A percentile compares a stretch with the other conserved stretches of the same genome.
phyloP scores from a whole-genome alignment of 169 alveolate species.

The Cyclospora cayetanensis region DNA sequence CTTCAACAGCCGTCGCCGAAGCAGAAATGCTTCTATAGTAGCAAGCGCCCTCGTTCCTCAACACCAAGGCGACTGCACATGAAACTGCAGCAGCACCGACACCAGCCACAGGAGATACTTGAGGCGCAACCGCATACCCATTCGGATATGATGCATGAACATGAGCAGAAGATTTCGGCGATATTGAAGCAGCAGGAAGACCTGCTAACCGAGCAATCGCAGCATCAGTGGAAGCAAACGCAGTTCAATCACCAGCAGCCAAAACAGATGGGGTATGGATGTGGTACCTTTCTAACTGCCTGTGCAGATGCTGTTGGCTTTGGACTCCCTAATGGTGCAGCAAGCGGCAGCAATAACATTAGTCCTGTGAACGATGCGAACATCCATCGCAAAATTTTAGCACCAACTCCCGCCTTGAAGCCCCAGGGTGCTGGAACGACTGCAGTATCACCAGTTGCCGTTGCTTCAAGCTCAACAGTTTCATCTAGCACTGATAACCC shows the following conservation, averaged over 20 bases:
- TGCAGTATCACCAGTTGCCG: background rate
- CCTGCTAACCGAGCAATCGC: background rate
- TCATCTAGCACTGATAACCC: background rate
- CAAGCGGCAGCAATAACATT: too few relatives aligned
- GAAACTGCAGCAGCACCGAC: slow-evolving; percentile 15
- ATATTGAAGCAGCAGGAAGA: slow-evolving; percentile 31
- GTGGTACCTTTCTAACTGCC: slow-evolving; percentile 7
- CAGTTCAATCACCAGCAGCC: background rate
- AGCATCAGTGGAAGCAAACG: slow-evolving; percentile 17
- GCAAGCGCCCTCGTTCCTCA: background rate
- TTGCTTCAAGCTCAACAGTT: background rate
- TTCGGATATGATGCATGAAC: too few relatives aligned
- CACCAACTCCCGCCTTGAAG: background rate
- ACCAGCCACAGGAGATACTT: background rate
- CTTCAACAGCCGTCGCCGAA: background rate
- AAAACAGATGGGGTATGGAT: background rate
- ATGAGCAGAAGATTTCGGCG: background rate
- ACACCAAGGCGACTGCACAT: background rate
- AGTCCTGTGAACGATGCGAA: too few relatives aligned
- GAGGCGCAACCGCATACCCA: background rate
- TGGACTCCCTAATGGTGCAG: too few relatives aligned
- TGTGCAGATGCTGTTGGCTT: background rate
- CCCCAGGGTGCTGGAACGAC: background rate
- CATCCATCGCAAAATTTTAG: too few relatives aligned
- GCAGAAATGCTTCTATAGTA: background rate